Base-by-base conservation (phyloP, 176 grass and related monocot genomes). In the Guadua angustifolia region DNA sequence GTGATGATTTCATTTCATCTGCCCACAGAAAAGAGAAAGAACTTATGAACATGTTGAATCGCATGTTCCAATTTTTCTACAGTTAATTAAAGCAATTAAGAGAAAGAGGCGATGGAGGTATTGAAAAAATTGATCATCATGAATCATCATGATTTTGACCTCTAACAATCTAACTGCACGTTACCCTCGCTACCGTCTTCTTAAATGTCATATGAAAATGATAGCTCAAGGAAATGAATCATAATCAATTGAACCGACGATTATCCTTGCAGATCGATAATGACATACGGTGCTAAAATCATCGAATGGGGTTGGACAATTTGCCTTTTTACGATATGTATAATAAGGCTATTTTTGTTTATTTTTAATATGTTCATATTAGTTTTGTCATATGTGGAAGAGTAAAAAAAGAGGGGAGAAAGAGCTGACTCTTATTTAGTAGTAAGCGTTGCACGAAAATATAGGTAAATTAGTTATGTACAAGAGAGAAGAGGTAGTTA, bases 61-160 rank as follows among this genome's bases (percentile, higher is more conserved):
- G 18, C 4, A 7, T 1, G 4, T 22, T 38, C 59, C 0, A 18
- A 39, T 13, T 17, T 63, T 46, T 33, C 14, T 36, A 18, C 2
- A 0, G 14, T 43, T 49, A 26, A 35, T 29, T 16, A 26, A 43
- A 15, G 47, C 64, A 24, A 46, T 32, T 45, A 25, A 1, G 29
- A 25, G 74, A 25, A 71, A 74, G 40, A 35, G 19, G 9, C n/a
- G 6, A 32, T 1, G 45, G 9, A 64, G 71, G 18, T 0, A 46
- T 33, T 40, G 55, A 29, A 19, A 79, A 51, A 72, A 62, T 16
- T 6, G 9, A 7, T 19, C 5, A 62, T 33, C 22, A 43, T 68
- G 22, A 67, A 81, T 17, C 25, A 47, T 19, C 26, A 4, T 18
- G 78, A 87, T 81, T 47, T 81, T 56, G 78, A 59, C 78, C 53